Base-by-base conservation (phyloP, 805 yeast genomes). In the Blastobotrys americana region DNA sequence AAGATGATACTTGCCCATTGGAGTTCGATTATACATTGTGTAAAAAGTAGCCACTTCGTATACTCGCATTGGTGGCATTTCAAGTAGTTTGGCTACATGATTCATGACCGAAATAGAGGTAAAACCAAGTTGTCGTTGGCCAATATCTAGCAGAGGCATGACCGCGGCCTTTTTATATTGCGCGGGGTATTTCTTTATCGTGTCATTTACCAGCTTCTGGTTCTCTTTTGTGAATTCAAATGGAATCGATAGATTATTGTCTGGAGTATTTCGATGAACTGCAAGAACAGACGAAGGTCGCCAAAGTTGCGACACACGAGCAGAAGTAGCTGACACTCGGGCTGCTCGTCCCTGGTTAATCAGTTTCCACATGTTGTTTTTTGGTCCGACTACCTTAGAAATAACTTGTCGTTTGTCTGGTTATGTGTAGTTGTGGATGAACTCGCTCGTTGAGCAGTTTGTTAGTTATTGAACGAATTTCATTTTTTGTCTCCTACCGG, bases 31-130 rank as follows among this genome's bases (percentile, higher is more conserved):
- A 70, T 80, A 85, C 95, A 85, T 86, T 55, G 95, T 85, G 68
- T 85, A 85, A 69, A 85, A 85, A 35, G 95, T 83, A 25, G 95
- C 95, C 52, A 85, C 95, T 64, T 85, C 94, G 65, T 85, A 85
- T 23, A 85, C 95, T 68, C 95, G 77, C 95, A 85, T 85, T 48
- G 95, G 94, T 23, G 95, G 95, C 80, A 86, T 82, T 57, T 84
- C 90, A 57, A 84, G 72, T 59, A 82, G 57, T 64, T 81, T 78
- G 43, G 95, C 95, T 41, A 85, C 95, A 61, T 86, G 82, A 70
- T 85, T 84, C 95, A 85, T 85, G 51, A 84, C 93, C 27, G 86
- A 73, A 55, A 85, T 82, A 34, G 94, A 84, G 36, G 93, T 82
- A 71, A 81, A 85, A 0, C 95, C 95, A 45, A 72, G 72, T 66